Evolutionary conservation across 1,284 basidiomycete genomes (phyloP).

Genomic region (Papiliotrema nemorosa): DNA sequence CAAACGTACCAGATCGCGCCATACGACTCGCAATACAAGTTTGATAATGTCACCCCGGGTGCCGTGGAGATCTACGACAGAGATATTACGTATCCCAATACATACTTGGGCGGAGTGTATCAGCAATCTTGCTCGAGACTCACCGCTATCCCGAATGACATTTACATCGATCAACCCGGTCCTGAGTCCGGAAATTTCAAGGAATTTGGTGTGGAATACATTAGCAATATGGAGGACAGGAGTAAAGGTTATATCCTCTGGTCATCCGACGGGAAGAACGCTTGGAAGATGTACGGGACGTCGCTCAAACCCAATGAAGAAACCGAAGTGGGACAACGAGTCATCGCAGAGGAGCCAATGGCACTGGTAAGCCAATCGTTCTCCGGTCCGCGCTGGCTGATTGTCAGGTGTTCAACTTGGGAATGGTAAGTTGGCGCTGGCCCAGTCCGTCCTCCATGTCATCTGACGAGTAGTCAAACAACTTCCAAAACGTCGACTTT

Average conservation of each 20-base stretch:
- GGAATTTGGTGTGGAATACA: constrained; percentile 68
- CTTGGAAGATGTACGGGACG: constrained; percentile 56
- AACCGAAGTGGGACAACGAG: constrained; percentile 58
- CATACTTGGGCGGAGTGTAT: constrained; percentile 69
- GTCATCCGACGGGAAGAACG: constrained; percentile 57
- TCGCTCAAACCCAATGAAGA: constrained; percentile 59
- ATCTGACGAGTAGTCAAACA: too few relatives aligned
- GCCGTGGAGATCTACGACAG: constrained; percentile 29
- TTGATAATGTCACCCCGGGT: constrained; percentile 54
- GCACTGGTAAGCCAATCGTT: constrained; percentile 49
- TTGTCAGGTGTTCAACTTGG: constrained; percentile 34
- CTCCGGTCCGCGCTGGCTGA: not conserved
- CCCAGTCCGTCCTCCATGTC: too few relatives aligned
- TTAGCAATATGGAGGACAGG: constrained; percentile 57
- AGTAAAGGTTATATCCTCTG: constrained; percentile 63
- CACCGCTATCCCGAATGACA: constrained; percentile 55
- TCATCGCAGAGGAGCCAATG: constrained; percentile 74
- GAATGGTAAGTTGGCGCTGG: too few relatives aligned
- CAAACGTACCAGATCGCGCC: constrained; percentile 39
- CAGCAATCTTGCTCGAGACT: constrained; percentile 71
- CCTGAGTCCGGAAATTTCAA: constrained; percentile 25
- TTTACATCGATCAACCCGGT: constrained; percentile 22
- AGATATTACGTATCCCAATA: constrained; percentile 61
- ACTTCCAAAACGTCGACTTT: constrained; percentile 51
- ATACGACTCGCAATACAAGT: constrained; percentile 66